A percentile compares a stretch with the other conserved stretches of the same genome.
Conservation (phyloP, 345 rosid genomes). For the Carallia brachiata region DNA sequence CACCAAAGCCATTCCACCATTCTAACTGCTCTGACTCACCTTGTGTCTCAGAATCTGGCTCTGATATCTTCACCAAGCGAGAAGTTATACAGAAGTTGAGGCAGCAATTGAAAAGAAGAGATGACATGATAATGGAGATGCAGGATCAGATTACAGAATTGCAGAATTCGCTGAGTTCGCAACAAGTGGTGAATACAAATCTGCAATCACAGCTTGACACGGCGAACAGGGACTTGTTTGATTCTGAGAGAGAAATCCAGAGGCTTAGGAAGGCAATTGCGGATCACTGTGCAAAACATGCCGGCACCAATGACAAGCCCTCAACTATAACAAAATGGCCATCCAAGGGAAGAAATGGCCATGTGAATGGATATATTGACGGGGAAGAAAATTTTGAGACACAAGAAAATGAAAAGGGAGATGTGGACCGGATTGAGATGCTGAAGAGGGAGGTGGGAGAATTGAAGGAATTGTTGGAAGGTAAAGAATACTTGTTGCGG, state of each 20-base stretch:
- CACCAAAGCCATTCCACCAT: conserved; percentile 70
- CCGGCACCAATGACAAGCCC: conserved; percentile 36
- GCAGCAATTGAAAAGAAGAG: conserved; percentile 92
- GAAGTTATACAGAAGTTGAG: conserved; percentile 93
- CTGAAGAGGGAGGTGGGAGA: conserved; percentile 81
- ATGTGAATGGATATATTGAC: conserved; percentile 50
- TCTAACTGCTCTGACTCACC: conserved; percentile 93
- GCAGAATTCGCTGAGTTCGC: conserved; percentile 64
- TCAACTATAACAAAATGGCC: conserved; percentile 40
- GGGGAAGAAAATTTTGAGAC: conserved; percentile 42
- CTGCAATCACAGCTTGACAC: conserved; percentile 76
- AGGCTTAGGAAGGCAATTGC: conserved; percentile 84
- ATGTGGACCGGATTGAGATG: conserved; percentile 59
- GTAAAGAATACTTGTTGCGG: conserved; percentile 74
- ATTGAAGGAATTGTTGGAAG: conserved; percentile 84
- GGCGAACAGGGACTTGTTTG: conserved; percentile 65
- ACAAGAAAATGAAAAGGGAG: conserved; percentile 48
- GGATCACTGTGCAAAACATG: conserved; percentile 66
- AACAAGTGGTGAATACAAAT: conserved; percentile 61
- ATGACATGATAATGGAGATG: conserved; percentile 94
- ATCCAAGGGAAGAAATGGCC: conserved; percentile 49
- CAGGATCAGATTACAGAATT: conserved; percentile 80
- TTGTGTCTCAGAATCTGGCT: conserved; percentile 95
- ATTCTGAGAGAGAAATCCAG: conserved; percentile 82
- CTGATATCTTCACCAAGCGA: conserved; percentile 86